Evolutionary conservation across 495 filamentous ascomycete species (phyloP), one percentile per base, ranked within the genome.

Genomic region (Podospora fimiseda): DNA sequence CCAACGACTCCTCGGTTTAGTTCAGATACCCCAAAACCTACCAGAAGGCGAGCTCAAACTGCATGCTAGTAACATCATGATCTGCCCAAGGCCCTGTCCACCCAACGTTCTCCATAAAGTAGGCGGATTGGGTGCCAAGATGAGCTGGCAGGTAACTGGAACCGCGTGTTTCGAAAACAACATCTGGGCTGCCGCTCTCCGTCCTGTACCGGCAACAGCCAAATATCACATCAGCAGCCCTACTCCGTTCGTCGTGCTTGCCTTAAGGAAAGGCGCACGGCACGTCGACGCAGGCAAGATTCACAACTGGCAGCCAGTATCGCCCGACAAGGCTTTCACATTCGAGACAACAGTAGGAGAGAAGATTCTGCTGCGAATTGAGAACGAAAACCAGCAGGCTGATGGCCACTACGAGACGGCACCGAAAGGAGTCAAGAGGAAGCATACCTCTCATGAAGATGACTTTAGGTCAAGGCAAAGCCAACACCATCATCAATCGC

Each of bases 51-150:
- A 95, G 24, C 66, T 96, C 52, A 90, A 87, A 55, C 83, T 81
- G 60, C 83, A 95, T 62, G 92, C 86, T 46, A 95, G 94, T 69
- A 91, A 82, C 64, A 90, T 98, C 59, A 77, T 96, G 50, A 97
- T 98, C 60, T 84, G 82, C 6, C 83, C 88, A 2, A 80, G 86
- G 13, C 84, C 85, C 0, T 86, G 82, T 27, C 80, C 82, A 0
- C 66, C 74, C 38, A 73, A 73, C 47, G 84, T 93, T 22, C 70
- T 96, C 21, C 74, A 88, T 14, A 90, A 87, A 61, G 84, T 92
- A 27, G 94, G 93, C 50, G 90, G 92, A 33, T 74, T 95, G 51
- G 89, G 90, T 22, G 79, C 77, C 61, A 91, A 85, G 67, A 76
- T 92, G 62, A 82, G 65, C 43, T 98, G 92, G 87, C 77, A 89